Conservation (phyloP, 2,329 filamentous ascomycete genomes). For the Scedosporium boydii region DNA sequence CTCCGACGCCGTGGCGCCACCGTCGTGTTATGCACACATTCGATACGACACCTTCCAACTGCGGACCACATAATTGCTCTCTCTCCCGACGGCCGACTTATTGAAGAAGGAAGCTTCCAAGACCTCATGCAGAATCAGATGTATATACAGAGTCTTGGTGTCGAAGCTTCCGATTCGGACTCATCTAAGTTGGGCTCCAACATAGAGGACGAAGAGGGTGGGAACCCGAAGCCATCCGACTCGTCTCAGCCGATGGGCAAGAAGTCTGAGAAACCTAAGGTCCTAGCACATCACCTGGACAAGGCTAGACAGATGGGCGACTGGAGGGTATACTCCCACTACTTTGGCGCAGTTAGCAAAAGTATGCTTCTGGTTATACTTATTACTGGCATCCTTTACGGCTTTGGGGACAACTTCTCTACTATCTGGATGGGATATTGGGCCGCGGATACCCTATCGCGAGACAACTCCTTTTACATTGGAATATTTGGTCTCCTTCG, state of each 20-base stretch:
- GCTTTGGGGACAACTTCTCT: slow-evolving; percentile 18
- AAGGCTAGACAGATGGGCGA: slow-evolving; percentile 21
- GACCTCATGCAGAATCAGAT: slow-evolving; percentile 21
- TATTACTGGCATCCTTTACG: slow-evolving; percentile 14
- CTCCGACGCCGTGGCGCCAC: slow-evolving; percentile 26
- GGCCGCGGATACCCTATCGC: slow-evolving; percentile 20
- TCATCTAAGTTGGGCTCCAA: not conserved
- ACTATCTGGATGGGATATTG: slow-evolving; percentile 32
- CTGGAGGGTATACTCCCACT: slow-evolving; percentile 23
- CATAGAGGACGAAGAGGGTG: not conserved
- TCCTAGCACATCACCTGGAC: slow-evolving; percentile 6
- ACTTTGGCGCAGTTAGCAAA: slow-evolving; percentile 18
- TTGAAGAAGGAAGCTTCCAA: slow-evolving; percentile 28
- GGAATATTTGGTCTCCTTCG: slow-evolving; percentile 20
- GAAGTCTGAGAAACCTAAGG: not conserved
- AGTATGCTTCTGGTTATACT: slow-evolving; percentile 12
- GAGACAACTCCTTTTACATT: slow-evolving; percentile 18
- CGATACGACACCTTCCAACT: slow-evolving; percentile 19
- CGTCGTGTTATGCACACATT: slow-evolving; percentile 29
- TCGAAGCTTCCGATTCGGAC: slow-evolving; percentile 14
- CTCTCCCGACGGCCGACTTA: slow-evolving; percentile 25
- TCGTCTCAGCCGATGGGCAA: not conserved
- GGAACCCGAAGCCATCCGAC: not conserved
- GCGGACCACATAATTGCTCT: slow-evolving; percentile 40
- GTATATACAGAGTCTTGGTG: slow-evolving; percentile 27